These are phyloP conservation scores for Ilyonectria mors-panacis DNA, from an alignment of 2,329 filamentous ascomycete genomes.

Conservation along the genomic window DNA sequence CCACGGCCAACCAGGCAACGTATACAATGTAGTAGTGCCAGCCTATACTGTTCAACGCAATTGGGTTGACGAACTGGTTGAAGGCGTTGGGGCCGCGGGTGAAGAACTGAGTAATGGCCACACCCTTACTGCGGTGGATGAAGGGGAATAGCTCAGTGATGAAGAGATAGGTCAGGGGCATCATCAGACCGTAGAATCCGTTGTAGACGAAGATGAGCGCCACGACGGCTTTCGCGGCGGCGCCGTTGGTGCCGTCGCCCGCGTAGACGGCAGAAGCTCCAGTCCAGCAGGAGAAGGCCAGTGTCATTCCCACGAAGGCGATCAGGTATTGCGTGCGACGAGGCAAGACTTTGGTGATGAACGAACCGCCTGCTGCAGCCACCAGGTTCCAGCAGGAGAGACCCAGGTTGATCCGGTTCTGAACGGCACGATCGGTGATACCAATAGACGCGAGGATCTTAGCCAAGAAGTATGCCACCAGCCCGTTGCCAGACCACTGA, in stretches of 20 bases:
- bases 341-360: no score
- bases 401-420: slow-evolving; percentile 29
- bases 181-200: slow-evolving; percentile 32
- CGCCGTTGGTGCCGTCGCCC: slow-evolving; percentile 8
- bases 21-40: slow-evolving; percentile 39
- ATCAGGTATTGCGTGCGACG: slow-evolving; percentile 27
- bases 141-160: slow-evolving; percentile 34
- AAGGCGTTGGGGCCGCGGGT: slow-evolving; percentile 29
- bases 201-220: slow-evolving; percentile 34
- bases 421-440: slow-evolving; percentile 24
- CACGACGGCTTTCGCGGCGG: slow-evolving; percentile 25
- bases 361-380: slow-evolving; percentile 7
- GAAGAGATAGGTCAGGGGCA: slow-evolving; percentile 28
- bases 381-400: slow-evolving; percentile 34
- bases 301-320: slow-evolving; percentile 30
- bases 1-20: slow-evolving; percentile 19
- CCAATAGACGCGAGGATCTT: slow-evolving; percentile 29
- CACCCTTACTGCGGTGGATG: slow-evolving; percentile 28
- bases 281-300: slow-evolving; percentile 29
- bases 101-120: slow-evolving; percentile 27
- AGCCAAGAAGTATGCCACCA: slow-evolving; percentile 35
- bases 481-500: no score
- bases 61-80: slow-evolving; percentile 34
- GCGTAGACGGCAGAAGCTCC: slow-evolving; percentile 25
- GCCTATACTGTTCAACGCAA: slow-evolving; percentile 29